phyloP scores from a whole-genome alignment of 192 early-diverging fungal species.

The Rhizophagus prolifer region DNA sequence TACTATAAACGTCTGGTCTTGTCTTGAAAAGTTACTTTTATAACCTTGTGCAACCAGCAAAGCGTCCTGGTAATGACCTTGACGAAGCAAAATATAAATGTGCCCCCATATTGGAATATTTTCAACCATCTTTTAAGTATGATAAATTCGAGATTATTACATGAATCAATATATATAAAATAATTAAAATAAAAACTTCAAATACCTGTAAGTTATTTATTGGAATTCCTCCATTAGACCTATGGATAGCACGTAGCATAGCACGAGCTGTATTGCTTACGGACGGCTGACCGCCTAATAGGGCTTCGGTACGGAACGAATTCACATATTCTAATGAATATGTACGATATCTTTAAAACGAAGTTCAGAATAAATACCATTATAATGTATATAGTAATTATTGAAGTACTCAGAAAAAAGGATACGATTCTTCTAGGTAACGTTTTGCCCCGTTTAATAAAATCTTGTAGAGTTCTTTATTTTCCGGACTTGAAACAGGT shows the following conservation, averaged over 20 bases:
- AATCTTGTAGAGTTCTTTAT: constrained; percentile 34
- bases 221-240: constrained; percentile 50
- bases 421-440: constrained; percentile 58
- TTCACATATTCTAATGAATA: constrained; percentile 46
- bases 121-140: constrained; percentile 33
- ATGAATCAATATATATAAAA: background rate
- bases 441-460: constrained; percentile 44
- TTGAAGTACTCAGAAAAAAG: constrained; percentile 18
- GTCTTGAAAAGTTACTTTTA: constrained; percentile 53
- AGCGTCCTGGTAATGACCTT: constrained; percentile 69
- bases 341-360: background rate
- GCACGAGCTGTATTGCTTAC: constrained; percentile 68
- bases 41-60: constrained; percentile 62
- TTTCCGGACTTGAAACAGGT: constrained; percentile 29
- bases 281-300: constrained; percentile 81
- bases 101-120: constrained; percentile 82
- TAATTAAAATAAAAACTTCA: background rate
- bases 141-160: background rate
- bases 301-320: constrained; percentile 62
- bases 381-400: background rate
- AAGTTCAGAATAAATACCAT: background rate
- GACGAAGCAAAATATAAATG: constrained; percentile 79
- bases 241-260: constrained; percentile 70
- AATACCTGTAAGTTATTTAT: constrained; percentile 43
- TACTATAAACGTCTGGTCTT: constrained; percentile 66